Evolutionary conservation across 2,329 filamentous ascomycete species (phyloP), one percentile per base, ranked within the genome.

Genomic region (Chaetomiaceae sp.): DNA sequence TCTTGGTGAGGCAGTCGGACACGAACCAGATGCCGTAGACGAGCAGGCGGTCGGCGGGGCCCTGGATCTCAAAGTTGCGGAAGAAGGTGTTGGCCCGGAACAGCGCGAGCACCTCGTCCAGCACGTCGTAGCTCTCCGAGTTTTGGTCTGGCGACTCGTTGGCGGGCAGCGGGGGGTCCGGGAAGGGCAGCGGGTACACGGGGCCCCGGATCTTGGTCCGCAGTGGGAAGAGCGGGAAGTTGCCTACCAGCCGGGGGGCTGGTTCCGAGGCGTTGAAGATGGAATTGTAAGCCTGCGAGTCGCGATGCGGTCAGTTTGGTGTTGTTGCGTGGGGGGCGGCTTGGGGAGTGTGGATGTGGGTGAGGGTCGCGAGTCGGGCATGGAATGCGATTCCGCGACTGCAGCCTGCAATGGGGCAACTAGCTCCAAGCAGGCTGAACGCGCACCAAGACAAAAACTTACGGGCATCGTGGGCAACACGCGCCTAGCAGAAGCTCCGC

Each of bases 71-170:
- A 65, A 99, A 99, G 79, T 97, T 99, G 65, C 93, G 87, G 79
- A 97, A 99, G 72, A 99, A 92, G 54, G 92, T 96, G 76, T 99
- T 97, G 63, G 93, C 92, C 58, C 93, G 89, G 79, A 97, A 99
- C 44, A 97, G 81, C 12, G 85, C 80, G 49, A 99, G 80, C 45
- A 95, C 84, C 76, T 99, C 93, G 73, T 99, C 93, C 49, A 97
- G 81, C 56, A 93, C 88, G 74, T 99, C 93, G 77, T 97, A 97
- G 65, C 87, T 91, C 70, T 96, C 89, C 70, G 83, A 85, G 69
- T 93, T 89, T 44, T 90, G 86, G 68, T 96, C 89, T 62, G 76
- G 85, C 62, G 75, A 82, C 70, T 83, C 79, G 68, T 74, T 63
- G 55, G 82, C 74, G 31, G 79, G 71, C 48, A 89, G 77, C 38